Evolutionary conservation across 179 eudicot genomes (phyloP), one percentile per base, ranked within the genome.

Genomic region (Silene coronaria): DNA sequence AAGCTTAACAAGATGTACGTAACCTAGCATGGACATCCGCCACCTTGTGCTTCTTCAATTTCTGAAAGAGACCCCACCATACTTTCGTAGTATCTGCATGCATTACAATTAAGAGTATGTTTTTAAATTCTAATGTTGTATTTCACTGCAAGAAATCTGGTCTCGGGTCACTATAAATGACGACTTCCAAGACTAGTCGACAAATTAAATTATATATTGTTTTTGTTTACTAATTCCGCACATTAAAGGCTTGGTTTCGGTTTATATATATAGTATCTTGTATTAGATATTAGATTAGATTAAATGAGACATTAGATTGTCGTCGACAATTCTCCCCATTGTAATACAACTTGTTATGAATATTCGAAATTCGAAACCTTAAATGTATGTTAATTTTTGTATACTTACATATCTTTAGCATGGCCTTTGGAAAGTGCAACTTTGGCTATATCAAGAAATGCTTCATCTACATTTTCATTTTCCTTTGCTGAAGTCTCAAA

Each of bases 401-500:
- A 2, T 3, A 84, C 93, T 88, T 81, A 89, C 93, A 86, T 83
- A 69, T 86, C 87, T 78, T 82, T 84, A 13, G 81, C 77, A 74
- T 83, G 83, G 61, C 79, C 91, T 72, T 80, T 76, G 45, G 86
- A 79, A 65, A 89, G 73, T 12, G 93, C 91, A 72, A 88, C 76
- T 72, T 79, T 84, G 0, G 93, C 93, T 65, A 86, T 84, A 51
- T 76, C 77, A 17, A 74, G 74, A 65, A 89, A 89, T 17, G 91
- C 91, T 61, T 80, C 74, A 34, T 89, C 93, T 7, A 89, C 90
- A 71, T 89, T 86, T 10, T 46, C 32, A 71, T 86, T 81, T 68
- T 86, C 88, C 71, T 88, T 88, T 22, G 93, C 93, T 21, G 93
- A 89, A 32, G 91, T 85, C 83, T 89, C 93, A 61, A 80, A 86